phyloP scores from a whole-genome alignment of 2,329 filamentous ascomycete genomes.

The Colletotrichum eremochloae region DNA sequence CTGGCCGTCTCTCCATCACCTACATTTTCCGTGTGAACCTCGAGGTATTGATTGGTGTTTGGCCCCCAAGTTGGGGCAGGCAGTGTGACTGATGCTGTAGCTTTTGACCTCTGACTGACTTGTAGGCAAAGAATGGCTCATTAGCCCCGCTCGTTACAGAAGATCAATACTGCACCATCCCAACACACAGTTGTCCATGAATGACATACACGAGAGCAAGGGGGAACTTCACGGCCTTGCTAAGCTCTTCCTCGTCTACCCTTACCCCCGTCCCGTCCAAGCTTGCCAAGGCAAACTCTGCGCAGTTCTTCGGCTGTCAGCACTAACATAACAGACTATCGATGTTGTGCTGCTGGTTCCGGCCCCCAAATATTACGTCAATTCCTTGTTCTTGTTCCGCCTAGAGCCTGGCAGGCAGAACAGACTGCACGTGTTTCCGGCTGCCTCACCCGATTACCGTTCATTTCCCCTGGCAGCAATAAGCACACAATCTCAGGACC shows the following conservation, averaged over 20 bases:
- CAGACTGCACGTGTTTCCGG: neutral
- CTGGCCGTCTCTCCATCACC: neutral
- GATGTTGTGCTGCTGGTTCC: slow-evolving; percentile 1
- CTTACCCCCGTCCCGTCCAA: neutral
- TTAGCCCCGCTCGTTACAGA: too few species aligned
- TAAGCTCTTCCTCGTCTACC: neutral
- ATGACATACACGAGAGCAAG: neutral
- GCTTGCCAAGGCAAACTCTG: neutral
- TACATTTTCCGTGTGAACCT: neutral
- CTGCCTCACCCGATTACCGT: slow-evolving; percentile 12
- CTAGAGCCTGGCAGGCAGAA: neutral
- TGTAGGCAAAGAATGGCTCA: neutral
- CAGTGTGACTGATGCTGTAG: neutral
- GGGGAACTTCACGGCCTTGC: slow-evolving; percentile 4
- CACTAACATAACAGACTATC: neutral
- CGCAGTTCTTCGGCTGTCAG: neutral
- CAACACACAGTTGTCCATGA: neutral
- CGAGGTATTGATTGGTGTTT: too few species aligned
- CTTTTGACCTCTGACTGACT: neutral
- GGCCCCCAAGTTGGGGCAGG: neutral
- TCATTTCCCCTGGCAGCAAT: neutral
- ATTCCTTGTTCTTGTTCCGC: neutral
- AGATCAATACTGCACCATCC: neutral
- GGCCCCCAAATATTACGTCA: slow-evolving; percentile 11
- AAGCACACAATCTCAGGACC: too few species aligned